Base-by-base conservation (phyloP, 164 flowering plant genomes). In the Akebia trifoliata region DNA sequence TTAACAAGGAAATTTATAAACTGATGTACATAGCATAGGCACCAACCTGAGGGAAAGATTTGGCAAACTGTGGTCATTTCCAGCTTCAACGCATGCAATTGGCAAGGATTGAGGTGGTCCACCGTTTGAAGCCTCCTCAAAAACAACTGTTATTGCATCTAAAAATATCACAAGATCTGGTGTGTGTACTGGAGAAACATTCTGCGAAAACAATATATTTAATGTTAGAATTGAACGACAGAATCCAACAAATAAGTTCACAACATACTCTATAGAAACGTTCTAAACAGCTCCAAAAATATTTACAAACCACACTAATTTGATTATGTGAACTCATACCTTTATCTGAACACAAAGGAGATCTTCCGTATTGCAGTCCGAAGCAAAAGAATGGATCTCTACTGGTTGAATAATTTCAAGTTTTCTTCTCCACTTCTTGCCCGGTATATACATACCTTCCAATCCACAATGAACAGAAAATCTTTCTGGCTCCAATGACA, bases 311-410 rank as follows among this genome's bases (percentile, higher is more conserved):
- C n/a, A n/a, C n/a, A n/a, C n/a, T n/a, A n/a, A 44, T 6, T 18
- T 1, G 8, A 28, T 15, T 28, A 35, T 42, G 42, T 54, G 18
- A 42, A 48, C 18, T 14, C 62, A 39, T 10, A 90, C 99, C 96
- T 86, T 87, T 77, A 94, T 85, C 73, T 87, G 93, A 60, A 94
- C 90, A 69, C 95, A 87, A n/a, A 94, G 81, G 72, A 90, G 85
- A 72, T 94, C 97, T 63, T 90, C 91, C 50, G 97, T 78, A 65
- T 87, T 88, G 83, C 96, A 87, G 65, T 90, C 87, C 62, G 94
- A 82, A 46, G 88, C 75, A 83, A 83, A 86, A 39, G 97, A 77
- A 64, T 70, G 74, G 46, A 94, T 85, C 60, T 90, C 90, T 44
- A 90, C 76, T 55, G 96, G 97, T 58, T 90, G 97, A 66, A 94